These are phyloP conservation scores for Arachis stenosperma DNA, from an alignment of 306 rosid genomes.

Conservation along the genomic window DNA sequence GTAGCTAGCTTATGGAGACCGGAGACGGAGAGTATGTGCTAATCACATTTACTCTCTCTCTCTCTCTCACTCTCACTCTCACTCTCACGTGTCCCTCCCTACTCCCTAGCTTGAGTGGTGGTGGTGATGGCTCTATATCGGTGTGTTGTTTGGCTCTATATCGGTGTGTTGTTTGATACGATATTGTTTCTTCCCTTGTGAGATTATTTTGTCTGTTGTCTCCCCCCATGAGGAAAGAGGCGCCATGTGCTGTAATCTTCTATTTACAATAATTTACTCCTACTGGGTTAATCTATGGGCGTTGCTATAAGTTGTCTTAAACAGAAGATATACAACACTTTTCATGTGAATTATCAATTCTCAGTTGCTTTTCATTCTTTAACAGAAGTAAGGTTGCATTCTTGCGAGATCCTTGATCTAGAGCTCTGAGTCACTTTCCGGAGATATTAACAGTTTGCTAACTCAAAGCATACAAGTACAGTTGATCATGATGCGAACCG, in stretches of 20 bases:
- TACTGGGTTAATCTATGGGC: background rate
- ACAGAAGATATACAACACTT: background rate
- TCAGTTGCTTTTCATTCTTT: background rate
- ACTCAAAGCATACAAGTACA: background rate
- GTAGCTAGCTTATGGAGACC: background rate
- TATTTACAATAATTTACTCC: background rate
- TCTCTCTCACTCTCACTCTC: background rate
- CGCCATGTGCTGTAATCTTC: background rate
- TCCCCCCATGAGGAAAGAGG: background rate
- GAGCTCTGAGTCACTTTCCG: background rate
- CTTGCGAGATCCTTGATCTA: background rate
- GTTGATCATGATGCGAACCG: background rate
- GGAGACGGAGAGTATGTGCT: background rate
- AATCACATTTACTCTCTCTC: constrained; percentile 1
- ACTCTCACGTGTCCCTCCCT: too few species aligned
- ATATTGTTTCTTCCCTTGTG: background rate
- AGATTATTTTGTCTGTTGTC: background rate
- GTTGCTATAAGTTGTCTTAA: background rate
- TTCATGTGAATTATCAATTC: background rate
- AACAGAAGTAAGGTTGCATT: background rate
- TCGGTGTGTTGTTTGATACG: background rate
- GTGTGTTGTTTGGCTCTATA: background rate
- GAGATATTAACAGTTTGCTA: background rate
- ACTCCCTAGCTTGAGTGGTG: background rate
- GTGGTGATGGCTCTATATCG: background rate